Evolutionary conservation across 805 yeast species (phyloP).

Genomic region (Millerozyma miso): DNA sequence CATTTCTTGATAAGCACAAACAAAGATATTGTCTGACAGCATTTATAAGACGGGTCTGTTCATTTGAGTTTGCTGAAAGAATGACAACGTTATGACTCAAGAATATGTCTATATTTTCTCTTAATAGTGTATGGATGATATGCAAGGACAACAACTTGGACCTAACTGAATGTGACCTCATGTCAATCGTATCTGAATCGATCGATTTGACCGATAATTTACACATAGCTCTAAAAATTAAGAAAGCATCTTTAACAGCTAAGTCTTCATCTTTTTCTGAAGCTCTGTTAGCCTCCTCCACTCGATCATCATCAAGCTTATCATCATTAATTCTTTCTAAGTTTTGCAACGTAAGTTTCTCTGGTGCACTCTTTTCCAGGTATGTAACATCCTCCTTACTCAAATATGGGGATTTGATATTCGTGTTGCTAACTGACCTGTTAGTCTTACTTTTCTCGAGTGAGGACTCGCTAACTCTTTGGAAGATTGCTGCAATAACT

Average conservation of each 20-base stretch:
- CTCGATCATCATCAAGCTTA: slow-evolving; percentile 45
- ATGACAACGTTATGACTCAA: slow-evolving; percentile 54
- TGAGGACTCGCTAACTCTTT: slow-evolving; percentile 45
- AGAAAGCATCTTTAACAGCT: slow-evolving; percentile 83
- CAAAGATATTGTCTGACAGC: slow-evolving; percentile 84
- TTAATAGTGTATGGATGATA: slow-evolving; percentile 78
- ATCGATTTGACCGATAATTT: slow-evolving; percentile 81
- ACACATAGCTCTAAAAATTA: slow-evolving; percentile 92
- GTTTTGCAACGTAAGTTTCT: slow-evolving; percentile 53
- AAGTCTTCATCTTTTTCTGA: slow-evolving; percentile 59
- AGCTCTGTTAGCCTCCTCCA: slow-evolving; percentile 43
- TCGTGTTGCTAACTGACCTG: slow-evolving; percentile 15
- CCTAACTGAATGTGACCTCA: slow-evolving; percentile 89
- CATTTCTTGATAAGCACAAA: slow-evolving; percentile 80
- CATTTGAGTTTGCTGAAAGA: slow-evolving; percentile 44
- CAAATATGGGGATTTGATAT: slow-evolving; percentile 16
- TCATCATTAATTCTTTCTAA: slow-evolving; percentile 55
- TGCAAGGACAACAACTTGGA: slow-evolving; percentile 87
- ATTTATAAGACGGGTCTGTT: slow-evolving; percentile 61
- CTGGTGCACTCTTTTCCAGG: slow-evolving; percentile 12
- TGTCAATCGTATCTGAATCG: slow-evolving; percentile 72
- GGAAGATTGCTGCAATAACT: slow-evolving; percentile 81
- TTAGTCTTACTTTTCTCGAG: slow-evolving; percentile 38
- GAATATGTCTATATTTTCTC: slow-evolving; percentile 81
- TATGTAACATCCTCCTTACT: slow-evolving; percentile 26